Evolutionary conservation across 768 basidiomycete genomes (phyloP).

Genomic region (Pleurotus tuoliensis): DNA sequence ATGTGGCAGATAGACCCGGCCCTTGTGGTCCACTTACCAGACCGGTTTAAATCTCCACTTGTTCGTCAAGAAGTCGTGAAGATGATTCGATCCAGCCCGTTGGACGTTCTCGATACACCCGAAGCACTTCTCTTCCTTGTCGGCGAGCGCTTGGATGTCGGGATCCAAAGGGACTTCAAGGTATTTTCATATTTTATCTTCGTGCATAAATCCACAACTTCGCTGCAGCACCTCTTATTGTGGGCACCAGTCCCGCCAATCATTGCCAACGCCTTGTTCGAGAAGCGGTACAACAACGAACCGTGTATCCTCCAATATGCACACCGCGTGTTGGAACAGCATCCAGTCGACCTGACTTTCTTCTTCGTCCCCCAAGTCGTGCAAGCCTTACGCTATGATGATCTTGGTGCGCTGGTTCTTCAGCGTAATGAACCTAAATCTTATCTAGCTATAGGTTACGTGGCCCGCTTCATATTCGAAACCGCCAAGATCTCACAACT

Average conservation of each 20-base stretch:
- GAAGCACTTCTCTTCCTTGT: constrained; percentile 82
- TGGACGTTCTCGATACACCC: constrained; percentile 65
- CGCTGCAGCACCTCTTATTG: constrained; percentile 69
- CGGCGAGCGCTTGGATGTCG: constrained; percentile 61
- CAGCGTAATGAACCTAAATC: background rate
- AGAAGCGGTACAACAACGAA: constrained; percentile 78
- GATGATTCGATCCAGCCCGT: constrained; percentile 69
- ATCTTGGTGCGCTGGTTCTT: constrained; percentile 54
- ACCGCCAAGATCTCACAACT: constrained; percentile 95
- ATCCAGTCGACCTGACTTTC: constrained; percentile 92
- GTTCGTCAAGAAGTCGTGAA: constrained; percentile 72
- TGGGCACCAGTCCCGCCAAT: constrained; percentile 90
- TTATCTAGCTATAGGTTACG: constrained; percentile 61
- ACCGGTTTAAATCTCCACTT: constrained; percentile 73
- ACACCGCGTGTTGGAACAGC: constrained; percentile 90
- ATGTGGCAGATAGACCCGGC: constrained; percentile 84
- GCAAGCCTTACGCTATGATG: constrained; percentile 89
- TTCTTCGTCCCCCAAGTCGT: constrained; percentile 99
- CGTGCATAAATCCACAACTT: background rate
- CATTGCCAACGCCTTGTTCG: constrained; percentile 79
- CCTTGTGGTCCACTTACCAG: constrained; percentile 78
- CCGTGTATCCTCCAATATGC: constrained; percentile 92
- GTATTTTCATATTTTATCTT: constrained; percentile 32
- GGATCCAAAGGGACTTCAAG: constrained; percentile 67
- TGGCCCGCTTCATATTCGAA: constrained; percentile 92